Conservation (phyloP, 345 rosid genomes). For the Boechera retrofracta region DNA sequence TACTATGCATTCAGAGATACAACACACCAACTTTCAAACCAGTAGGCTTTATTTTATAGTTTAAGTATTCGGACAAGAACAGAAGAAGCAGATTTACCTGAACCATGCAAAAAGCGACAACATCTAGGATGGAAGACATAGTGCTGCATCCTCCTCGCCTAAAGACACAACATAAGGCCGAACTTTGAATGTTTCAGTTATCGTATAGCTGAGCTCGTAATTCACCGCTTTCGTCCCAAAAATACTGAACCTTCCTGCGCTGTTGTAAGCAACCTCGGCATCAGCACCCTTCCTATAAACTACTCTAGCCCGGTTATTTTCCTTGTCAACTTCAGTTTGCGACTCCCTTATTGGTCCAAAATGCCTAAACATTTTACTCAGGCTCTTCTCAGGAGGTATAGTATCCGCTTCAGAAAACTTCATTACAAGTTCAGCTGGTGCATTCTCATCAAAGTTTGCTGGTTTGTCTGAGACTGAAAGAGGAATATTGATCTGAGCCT, state of each 20-base stretch:
- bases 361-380: conserved; percentile 82
- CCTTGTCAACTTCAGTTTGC: conserved; percentile 75
- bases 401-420: conserved; percentile 66
- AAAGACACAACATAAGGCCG: conserved; percentile 42
- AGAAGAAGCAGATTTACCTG: conserved; percentile 43
- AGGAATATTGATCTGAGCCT: conserved; percentile 53
- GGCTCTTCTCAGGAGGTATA: conserved; percentile 74
- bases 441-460: conserved; percentile 57
- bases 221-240: conserved; percentile 72
- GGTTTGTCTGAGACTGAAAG: conserved; percentile 51
- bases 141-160: conserved; percentile 53
- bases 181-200: conserved; percentile 64
- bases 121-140: conserved; percentile 18
- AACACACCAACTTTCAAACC: conserved; percentile 10
- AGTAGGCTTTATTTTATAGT: not conserved
- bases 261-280: conserved; percentile 80
- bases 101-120: conserved; percentile 22
- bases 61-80: not conserved
- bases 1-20: not conserved
- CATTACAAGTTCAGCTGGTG: conserved; percentile 86
- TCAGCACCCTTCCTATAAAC: conserved; percentile 75
- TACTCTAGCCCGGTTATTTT: conserved; percentile 84
- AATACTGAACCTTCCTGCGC: conserved; percentile 78
- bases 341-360: conserved; percentile 81
- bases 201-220: conserved; percentile 72